phyloP scores from a whole-genome alignment of 2,329 filamentous ascomycete species.

The Claviceps citrina region DNA sequence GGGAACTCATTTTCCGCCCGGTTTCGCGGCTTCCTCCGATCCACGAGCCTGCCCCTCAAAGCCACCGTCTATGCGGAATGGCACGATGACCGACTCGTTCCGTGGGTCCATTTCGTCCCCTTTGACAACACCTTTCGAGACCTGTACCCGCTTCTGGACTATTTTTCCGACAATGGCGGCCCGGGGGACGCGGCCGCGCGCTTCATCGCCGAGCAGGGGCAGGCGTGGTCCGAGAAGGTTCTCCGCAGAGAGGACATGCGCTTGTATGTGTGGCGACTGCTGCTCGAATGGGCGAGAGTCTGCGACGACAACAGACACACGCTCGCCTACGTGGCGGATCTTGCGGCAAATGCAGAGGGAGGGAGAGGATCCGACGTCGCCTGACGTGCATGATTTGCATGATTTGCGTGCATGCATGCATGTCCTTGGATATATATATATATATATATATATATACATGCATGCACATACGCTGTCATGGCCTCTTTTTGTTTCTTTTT shows the following conservation, averaged over 20 bases:
- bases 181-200: slow-evolving; percentile 39
- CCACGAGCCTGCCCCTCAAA: slow-evolving; percentile 52
- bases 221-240: slow-evolving; percentile 45
- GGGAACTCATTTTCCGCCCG: slow-evolving; percentile 50
- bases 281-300: slow-evolving; percentile 42
- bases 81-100: slow-evolving; percentile 53
- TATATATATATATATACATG: no score
- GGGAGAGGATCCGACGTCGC: no score
- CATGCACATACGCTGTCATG: no score
- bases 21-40: slow-evolving; percentile 48
- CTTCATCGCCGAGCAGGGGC: slow-evolving; percentile 43
- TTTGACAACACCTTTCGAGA: slow-evolving; percentile 55
- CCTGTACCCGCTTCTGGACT: slow-evolving; percentile 48
- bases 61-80: slow-evolving; percentile 59
- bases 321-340: slow-evolving; percentile 29
- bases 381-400: no score
- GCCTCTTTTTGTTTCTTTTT: background rate
- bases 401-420: no score
- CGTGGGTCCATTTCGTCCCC: slow-evolving; percentile 60
- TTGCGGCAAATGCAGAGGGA: slow-evolving; percentile 11
- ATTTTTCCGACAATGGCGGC: slow-evolving; percentile 39
- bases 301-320: slow-evolving; percentile 28
- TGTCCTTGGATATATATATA: no score
- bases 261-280: slow-evolving; percentile 47
- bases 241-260: slow-evolving; percentile 50